A percentile compares a stretch with the other conserved stretches of the same genome.
Conservation (phyloP, 2,329 filamentous ascomycete genomes). For the Fusarium xylarioides region DNA sequence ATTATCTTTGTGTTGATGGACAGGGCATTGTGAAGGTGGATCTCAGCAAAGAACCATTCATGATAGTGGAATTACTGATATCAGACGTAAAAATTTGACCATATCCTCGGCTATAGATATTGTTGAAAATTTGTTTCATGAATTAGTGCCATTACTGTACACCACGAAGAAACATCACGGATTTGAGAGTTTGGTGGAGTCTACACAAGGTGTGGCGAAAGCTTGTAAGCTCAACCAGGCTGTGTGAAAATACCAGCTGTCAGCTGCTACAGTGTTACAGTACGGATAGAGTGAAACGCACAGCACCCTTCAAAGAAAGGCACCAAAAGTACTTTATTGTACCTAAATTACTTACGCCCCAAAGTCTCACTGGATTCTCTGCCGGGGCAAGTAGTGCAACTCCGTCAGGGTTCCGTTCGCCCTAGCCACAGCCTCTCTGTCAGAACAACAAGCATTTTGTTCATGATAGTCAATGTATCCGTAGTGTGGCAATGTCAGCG, state of each 20-base stretch:
- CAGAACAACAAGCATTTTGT: slow-evolving; percentile 19
- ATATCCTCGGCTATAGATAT: slow-evolving; percentile 19
- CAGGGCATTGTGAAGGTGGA: slow-evolving; percentile 16
- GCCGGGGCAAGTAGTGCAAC: slow-evolving; percentile 27
- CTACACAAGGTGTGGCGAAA: slow-evolving; percentile 29
- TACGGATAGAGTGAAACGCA: slow-evolving; percentile 5
- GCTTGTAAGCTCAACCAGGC: background rate
- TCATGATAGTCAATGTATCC: slow-evolving; percentile 1
- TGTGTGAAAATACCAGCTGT: slow-evolving; percentile 17
- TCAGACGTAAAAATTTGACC: slow-evolving; percentile 14
- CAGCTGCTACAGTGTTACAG: slow-evolving; percentile 6
- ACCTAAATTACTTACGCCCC: background rate
- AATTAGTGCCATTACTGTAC: background rate
- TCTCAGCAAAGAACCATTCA: background rate
- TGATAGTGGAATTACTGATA: background rate
- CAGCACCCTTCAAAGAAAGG: background rate
- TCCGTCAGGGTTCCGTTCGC: slow-evolving; percentile 8
- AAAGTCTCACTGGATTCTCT: slow-evolving; percentile 10
- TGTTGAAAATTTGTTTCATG: background rate
- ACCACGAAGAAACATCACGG: background rate
- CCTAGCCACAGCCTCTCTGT: slow-evolving; percentile 26
- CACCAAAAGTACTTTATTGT: background rate
- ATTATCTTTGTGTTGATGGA: background rate
- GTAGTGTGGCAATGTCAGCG: slow-evolving; percentile 30
- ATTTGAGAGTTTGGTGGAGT: background rate